Conservation (phyloP, 331 rosid genomes). For the Stylosanthes scabra region DNA sequence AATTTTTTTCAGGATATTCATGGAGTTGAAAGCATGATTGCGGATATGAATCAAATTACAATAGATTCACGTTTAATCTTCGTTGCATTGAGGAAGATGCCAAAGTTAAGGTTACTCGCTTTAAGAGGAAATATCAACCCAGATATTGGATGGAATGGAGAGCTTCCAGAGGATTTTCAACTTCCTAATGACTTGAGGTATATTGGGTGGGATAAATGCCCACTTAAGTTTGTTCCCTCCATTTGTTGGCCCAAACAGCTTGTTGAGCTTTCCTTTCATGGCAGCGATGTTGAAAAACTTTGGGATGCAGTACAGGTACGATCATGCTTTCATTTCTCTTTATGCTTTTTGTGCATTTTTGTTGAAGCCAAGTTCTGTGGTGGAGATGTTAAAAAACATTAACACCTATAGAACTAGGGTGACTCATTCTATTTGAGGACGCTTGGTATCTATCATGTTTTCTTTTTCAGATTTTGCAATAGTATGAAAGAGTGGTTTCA, state of each 20-base stretch:
- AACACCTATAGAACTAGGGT: too few relatives aligned
- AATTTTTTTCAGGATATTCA: constrained; percentile 7
- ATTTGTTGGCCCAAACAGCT: constrained; percentile 25
- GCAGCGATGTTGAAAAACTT: constrained; percentile 21
- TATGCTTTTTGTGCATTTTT: too few relatives aligned
- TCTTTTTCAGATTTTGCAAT: too few relatives aligned
- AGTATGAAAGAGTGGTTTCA: too few relatives aligned
- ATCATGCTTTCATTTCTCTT: too few relatives aligned
- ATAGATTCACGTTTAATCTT: background rate
- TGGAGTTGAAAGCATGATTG: constrained; percentile 7
- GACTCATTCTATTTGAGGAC: too few relatives aligned
- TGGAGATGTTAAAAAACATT: too few relatives aligned
- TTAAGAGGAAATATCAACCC: background rate
- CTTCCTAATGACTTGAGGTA: background rate
- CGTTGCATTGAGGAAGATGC: background rate
- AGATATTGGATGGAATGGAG: background rate
- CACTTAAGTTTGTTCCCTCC: constrained; percentile 40
- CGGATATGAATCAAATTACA: background rate
- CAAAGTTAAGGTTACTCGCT: background rate
- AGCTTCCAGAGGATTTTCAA: background rate
- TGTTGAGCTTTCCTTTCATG: constrained; percentile 32
- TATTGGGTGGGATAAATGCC: constrained; percentile 34
- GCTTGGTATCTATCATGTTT: too few relatives aligned
- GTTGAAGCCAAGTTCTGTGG: too few relatives aligned
- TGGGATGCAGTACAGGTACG: constrained; percentile 38